Base-by-base conservation (phyloP, 108 stramenopile genomes). In the Skeletonema potamos region DNA sequence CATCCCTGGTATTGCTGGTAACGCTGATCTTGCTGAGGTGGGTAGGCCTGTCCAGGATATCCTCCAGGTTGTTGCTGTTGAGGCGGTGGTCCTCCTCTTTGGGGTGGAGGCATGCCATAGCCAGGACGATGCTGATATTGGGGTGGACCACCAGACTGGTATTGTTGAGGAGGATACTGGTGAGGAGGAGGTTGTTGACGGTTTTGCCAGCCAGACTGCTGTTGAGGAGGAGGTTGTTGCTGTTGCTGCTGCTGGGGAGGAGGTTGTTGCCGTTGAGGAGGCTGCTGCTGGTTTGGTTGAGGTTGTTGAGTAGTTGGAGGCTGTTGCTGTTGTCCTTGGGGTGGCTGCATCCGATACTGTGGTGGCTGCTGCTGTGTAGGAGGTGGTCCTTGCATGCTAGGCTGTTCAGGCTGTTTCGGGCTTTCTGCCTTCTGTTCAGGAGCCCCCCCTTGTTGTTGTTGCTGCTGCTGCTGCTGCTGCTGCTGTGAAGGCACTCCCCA, bases 41-140 rank as follows among this genome's bases (percentile, higher is more conserved):
- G 72, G 41, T 62, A 61, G 12, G 27, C 60, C 3, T 75, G 46
- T 17, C 43, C 48, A 2, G 66, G 78, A 44, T 79, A 79, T 27
- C 30, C 28, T 22, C 43, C 39, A 39, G 43, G 63, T 34, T 60
- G 44, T 18, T 56, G 64, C 36, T 34, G 32, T 22, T 41, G 39
- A 2, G 15, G 48, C n/a, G 58, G 66, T 18, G 73, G 73, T 41
- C 65, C 73, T 54, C 74, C 28, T 39, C 15, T 11, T 27, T 56
- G 48, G 3, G 64, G 72, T 59, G 56, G 73, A 20, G 66, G 59
- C 33, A 68, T 68, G 10, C 68, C 76, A 17, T 58, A 77, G 20
- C 68, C 76, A 13, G 76, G 76, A 57, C 76, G 62, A 56, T 65
- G 68, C 11, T 63, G 64, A 13, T 75, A 58, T 60, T 62, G 68